Evolutionary conservation across 768 basidiomycete genomes (phyloP), one percentile per base, ranked within the genome.

Genomic region (Tylopilus vinaceipallidus): DNA sequence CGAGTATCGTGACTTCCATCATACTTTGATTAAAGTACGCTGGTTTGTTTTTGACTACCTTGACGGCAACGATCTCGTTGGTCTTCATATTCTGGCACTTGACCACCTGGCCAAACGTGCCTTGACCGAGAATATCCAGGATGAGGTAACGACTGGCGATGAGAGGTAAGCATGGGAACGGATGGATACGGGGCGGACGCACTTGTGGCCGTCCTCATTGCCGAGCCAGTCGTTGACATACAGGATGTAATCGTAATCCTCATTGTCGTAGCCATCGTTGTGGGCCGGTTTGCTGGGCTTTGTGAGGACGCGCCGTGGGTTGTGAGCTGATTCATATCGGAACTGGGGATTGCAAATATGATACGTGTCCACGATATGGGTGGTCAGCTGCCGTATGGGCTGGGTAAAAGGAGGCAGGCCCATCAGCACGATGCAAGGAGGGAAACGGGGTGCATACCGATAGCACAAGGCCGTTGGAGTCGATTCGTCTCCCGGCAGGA

Each of bases 21-120:
- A 97, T 98, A 69, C 89, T 92, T 72, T 99, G 97, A 65, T 98
- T 98, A 71, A 97, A 94, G 74, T 99, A 99, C 0, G 97, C 97
- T 6, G 95, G 97, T 71, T 98, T 99, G 71, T 99, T 99, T 76
- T 99, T 99, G 57, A 99, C 93, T 8, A 99, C 97, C 71, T 98
- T 99, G 53, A 99, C 97, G 20, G 97, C 97, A 37, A 97, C 93
- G 47, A 98, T 91, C 66, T 98, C 95, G 70, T 98, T 94, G 26
- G 92, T 97, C 75, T 95, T 93, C 87, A 98, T 95, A 66, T 99
- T 98, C 69, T 98, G 97, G 65, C 97, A 99, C 69, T 99, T 99
- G 60, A 98, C 97, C 27, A 99, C 97, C 69, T 99, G 97, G 9
- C 97, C 97, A 60, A 99, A 99, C 2, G 97, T 99, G 20, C 97